phyloP scores from a whole-genome alignment of 495 filamentous ascomycete species.

The Venustampulla echinocandica region DNA sequence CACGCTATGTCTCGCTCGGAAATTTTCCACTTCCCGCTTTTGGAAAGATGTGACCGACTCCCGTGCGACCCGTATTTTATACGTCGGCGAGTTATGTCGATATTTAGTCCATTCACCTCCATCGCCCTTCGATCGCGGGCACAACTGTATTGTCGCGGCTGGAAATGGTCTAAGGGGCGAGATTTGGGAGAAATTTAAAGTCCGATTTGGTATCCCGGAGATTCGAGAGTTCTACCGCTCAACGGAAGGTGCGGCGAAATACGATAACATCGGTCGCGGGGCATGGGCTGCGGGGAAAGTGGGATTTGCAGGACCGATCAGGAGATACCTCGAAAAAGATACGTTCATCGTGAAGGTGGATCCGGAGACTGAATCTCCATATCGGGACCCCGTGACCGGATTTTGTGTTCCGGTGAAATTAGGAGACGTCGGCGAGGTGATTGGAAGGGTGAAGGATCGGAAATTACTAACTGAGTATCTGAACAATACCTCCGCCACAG shows the following conservation, averaged over 20 bases:
- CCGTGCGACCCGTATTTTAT: constrained; percentile 28
- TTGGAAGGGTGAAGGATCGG: constrained; percentile 21
- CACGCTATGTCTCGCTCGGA: constrained; percentile 35
- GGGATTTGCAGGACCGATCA: constrained; percentile 19
- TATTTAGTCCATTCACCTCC: constrained; percentile 19
- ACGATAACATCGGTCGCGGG: constrained; percentile 17
- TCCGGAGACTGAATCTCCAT: constrained; percentile 10
- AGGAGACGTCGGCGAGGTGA: constrained; percentile 21
- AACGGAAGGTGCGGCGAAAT: constrained; percentile 23
- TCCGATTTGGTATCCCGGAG: constrained; percentile 17
- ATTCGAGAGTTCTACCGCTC: constrained; percentile 23
- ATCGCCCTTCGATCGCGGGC: constrained; percentile 14
- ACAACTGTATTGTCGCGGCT: constrained; percentile 19
- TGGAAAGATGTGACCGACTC: constrained; percentile 27
- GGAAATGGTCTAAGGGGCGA: constrained; percentile 22
- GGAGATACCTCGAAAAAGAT: constrained; percentile 19
- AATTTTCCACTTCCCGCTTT: constrained; percentile 27
- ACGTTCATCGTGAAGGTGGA: constrained; percentile 18
- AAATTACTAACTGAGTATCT: constrained; percentile 24
- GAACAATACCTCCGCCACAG: constrained; percentile 17
- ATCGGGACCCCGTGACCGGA: constrained; percentile 19
- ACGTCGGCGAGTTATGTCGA: constrained; percentile 32
- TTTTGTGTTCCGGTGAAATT: constrained; percentile 15
- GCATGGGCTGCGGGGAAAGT: constrained; percentile 19
- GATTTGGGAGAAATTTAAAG: constrained; percentile 24